Evolutionary conservation across 73 alveolate genomes (phyloP), one percentile per base, ranked within the genome.

Genomic region (Paramecium octaurelia): DNA sequence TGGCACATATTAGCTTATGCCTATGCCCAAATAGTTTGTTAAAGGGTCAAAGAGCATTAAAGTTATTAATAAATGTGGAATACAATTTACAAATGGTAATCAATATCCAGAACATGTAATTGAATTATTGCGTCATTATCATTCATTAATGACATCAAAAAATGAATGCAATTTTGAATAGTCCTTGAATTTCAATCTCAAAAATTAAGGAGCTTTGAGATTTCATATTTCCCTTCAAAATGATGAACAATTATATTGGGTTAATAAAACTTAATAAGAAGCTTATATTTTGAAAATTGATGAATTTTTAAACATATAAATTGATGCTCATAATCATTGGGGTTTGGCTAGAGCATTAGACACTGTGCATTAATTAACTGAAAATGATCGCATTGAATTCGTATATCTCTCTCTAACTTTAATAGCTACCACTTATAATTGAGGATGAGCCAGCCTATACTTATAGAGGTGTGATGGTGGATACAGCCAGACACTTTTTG

Each of bases 401-500:
- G 84, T 64, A 64, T 64, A 3, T 64, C 12, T 7, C 9, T 21
- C 31, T 64, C 48, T 27, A 6, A 31, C 31, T 64, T n/a, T 18
- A n/a, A 54, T 54, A 64, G 84, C 86, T 94, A 1, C 98, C 99
- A 14, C 64, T 93, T 35, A 5, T 29, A 20, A 92, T 93, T 23
- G 75, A 93, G 20, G 97, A 96, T 85, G 88, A 76, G 44, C 99
- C 99, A 7, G 93, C 96, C 31, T 97, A 88, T 71, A 43, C 92
- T 10, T 95, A 95, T 92, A 92, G 98, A 86, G 99, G 99, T 31
- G 93, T 97, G 21, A 95, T 97, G 98, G 87, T 97, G 21, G 99
- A 97, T 60, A 96, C 97, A 36, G 90, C 98, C 8, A 93, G 99
- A 87, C 97, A 93, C 59, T 97, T 88, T 85, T 92, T 89, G 73